Evolutionary conservation across 495 filamentous ascomycete genomes (phyloP).

Genomic region (Penicillium daleae): DNA sequence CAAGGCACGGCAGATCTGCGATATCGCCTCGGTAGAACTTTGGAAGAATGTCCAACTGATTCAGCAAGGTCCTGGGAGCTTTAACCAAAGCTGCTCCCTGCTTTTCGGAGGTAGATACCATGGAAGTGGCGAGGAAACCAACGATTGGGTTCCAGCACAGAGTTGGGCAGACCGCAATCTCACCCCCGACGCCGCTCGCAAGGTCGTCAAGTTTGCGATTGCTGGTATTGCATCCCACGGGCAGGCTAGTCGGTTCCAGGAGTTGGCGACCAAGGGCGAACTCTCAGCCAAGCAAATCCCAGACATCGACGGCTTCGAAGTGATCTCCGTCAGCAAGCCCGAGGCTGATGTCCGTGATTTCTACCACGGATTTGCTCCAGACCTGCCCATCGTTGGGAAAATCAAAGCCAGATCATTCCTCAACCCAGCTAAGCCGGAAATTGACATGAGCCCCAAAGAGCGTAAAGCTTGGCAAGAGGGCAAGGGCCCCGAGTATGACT

Average conservation of each 20-base stretch:
- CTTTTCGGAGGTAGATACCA: conserved; percentile 58
- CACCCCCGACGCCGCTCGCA: conserved; percentile 42
- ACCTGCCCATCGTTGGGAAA: conserved; percentile 48
- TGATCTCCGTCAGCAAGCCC: conserved; percentile 51
- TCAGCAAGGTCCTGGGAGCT: conserved; percentile 65
- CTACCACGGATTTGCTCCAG: conserved; percentile 45
- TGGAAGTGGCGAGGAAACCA: conserved; percentile 33
- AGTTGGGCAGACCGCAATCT: conserved; percentile 2
- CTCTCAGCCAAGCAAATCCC: conserved; percentile 42
- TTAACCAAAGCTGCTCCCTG: conserved; percentile 70
- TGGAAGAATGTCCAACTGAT: conserved; percentile 55
- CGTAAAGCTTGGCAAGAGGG: conserved; percentile 33
- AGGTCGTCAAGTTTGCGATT: conserved; percentile 50
- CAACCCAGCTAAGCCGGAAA: conserved; percentile 40
- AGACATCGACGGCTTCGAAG: conserved; percentile 59
- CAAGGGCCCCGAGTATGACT: conserved; percentile 35
- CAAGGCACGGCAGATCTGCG: conserved; percentile 68
- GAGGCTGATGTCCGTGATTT: conserved; percentile 41
- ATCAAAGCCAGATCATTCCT: conserved; percentile 47
- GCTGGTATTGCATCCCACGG: conserved; percentile 46
- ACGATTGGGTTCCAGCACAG: conserved; percentile 26
- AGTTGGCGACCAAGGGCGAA: conserved; percentile 21
- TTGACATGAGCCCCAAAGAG: conserved; percentile 51
- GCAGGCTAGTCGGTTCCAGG: conserved; percentile 34
- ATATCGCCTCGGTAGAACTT: conserved; percentile 68